Evolutionary conservation across 805 yeast genomes (phyloP).

Genomic region (Candida schatavii): DNA sequence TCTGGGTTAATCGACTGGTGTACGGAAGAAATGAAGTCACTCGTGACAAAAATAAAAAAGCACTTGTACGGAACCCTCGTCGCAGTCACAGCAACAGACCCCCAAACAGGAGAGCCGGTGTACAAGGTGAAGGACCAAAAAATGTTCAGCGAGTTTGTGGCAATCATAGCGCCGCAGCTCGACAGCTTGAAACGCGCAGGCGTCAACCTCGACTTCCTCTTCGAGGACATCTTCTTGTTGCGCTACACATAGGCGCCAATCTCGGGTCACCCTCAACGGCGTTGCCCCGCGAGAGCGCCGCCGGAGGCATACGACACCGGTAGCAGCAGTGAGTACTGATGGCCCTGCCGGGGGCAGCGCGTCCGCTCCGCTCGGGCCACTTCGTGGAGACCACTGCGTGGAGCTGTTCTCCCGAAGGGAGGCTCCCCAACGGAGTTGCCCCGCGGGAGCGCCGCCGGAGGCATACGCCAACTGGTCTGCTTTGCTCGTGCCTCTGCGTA

Average conservation of each 20-base stretch:
- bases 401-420: too few species aligned
- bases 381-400: too few species aligned
- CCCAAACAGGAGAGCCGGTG: conserved; percentile 23
- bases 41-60: conserved; percentile 58
- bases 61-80: conserved; percentile 64
- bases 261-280: background rate
- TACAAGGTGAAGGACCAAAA: conserved; percentile 30
- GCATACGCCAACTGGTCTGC: too few species aligned
- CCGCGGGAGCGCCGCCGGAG: too few species aligned
- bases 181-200: conserved; percentile 62
- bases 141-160: conserved; percentile 53
- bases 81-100: conserved; percentile 34
- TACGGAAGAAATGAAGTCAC: conserved; percentile 57
- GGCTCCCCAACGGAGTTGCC: too few species aligned
- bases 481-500: too few species aligned
- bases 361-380: too few species aligned
- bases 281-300: too few species aligned
- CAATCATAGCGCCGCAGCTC: conserved; percentile 56
- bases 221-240: conserved; percentile 39
- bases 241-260: conserved; percentile 7
- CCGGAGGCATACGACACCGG: too few species aligned
- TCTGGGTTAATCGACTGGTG: conserved; percentile 77
- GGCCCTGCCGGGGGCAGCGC: too few species aligned
- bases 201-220: conserved; percentile 68
- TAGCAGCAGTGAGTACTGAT: too few species aligned